Evolutionary conservation across 2,329 filamentous ascomycete genomes (phyloP).

Genomic region (Ascochyta fabae): DNA sequence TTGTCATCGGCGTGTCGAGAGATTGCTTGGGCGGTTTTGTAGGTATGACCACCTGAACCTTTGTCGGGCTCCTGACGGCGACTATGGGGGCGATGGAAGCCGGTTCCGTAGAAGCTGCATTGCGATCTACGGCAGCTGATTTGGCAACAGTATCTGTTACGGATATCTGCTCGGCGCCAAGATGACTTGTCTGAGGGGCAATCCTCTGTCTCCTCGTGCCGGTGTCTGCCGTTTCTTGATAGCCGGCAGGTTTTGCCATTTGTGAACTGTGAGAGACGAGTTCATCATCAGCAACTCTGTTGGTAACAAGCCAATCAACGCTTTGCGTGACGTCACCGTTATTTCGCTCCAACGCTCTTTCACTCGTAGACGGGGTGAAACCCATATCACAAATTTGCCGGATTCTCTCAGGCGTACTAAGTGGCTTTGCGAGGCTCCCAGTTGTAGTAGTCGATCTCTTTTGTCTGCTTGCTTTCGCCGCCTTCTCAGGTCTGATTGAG

Average conservation of each 20-base stretch:
- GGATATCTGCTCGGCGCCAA: background rate
- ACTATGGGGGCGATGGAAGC: too few species aligned
- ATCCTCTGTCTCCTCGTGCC: background rate
- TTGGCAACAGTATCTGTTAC: background rate
- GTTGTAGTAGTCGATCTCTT: constrained; percentile 29
- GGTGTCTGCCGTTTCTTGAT: background rate
- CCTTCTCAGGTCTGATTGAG: constrained; percentile 39
- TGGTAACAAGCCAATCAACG: constrained; percentile 42
- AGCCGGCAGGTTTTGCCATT: background rate
- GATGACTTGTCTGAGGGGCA: background rate
- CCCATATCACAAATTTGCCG: constrained; percentile 46
- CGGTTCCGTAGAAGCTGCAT: background rate
- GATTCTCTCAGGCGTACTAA: constrained; percentile 37
- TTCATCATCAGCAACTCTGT: constrained; percentile 37
- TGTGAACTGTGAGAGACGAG: constrained; percentile 24
- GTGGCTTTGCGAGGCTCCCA: constrained; percentile 5
- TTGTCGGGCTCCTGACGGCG: constrained; percentile 21
- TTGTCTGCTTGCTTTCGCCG: constrained; percentile 28
- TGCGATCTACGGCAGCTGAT: background rate
- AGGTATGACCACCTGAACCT: constrained; percentile 36
- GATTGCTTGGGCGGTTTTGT: constrained; percentile 14
- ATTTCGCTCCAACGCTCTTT: constrained; percentile 33
- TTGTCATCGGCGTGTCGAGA: constrained; percentile 1
- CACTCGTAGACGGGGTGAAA: constrained; percentile 41
- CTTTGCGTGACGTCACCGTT: constrained; percentile 39